These are phyloP conservation scores for Excoecaria agallocha DNA, from an alignment of 345 rosid genomes.

Conservation along the genomic window DNA sequence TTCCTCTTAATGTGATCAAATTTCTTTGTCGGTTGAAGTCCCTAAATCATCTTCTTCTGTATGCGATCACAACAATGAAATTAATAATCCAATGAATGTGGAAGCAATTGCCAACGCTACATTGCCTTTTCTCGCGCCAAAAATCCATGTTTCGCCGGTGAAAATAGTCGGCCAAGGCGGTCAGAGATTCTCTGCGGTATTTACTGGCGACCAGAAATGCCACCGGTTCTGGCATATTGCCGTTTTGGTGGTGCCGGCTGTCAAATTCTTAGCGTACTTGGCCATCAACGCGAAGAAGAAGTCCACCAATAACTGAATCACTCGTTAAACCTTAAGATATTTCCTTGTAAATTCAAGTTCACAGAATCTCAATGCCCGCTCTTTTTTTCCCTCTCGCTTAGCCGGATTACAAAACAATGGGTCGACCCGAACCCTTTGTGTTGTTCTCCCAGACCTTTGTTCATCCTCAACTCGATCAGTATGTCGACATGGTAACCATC, in stretches of 20 bases:
- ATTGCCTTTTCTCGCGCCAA: slow-evolving; percentile 19
- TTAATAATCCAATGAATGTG: slow-evolving; percentile 26
- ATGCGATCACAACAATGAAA: background rate
- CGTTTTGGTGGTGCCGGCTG: slow-evolving; percentile 36
- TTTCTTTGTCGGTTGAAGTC: no score
- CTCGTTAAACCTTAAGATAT: slow-evolving; percentile 9
- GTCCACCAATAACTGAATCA: background rate
- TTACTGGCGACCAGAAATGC: slow-evolving; percentile 26
- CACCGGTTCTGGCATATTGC: slow-evolving; percentile 38
- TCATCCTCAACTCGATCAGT: slow-evolving; percentile 92
- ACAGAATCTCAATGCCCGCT: background rate
- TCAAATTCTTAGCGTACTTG: slow-evolving; percentile 46
- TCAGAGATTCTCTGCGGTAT: background rate
- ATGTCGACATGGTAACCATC: slow-evolving; percentile 79
- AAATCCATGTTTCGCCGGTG: background rate
- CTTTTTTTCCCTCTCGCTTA: background rate
- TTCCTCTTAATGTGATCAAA: no score
- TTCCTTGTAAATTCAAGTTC: background rate
- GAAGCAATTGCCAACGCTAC: slow-evolving; percentile 1
- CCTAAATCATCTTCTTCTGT: background rate
- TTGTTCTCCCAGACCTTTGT: slow-evolving; percentile 89
- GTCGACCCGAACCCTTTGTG: slow-evolving; percentile 90
- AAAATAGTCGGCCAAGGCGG: background rate
- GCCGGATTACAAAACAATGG: slow-evolving; percentile 43
- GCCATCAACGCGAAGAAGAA: slow-evolving; percentile 50